Percentiles rank a stretch among this genome's conserved stretches.
phyloP scores from a whole-genome alignment of 768 basidiomycete genomes.

The Termitomyces sp. region DNA sequence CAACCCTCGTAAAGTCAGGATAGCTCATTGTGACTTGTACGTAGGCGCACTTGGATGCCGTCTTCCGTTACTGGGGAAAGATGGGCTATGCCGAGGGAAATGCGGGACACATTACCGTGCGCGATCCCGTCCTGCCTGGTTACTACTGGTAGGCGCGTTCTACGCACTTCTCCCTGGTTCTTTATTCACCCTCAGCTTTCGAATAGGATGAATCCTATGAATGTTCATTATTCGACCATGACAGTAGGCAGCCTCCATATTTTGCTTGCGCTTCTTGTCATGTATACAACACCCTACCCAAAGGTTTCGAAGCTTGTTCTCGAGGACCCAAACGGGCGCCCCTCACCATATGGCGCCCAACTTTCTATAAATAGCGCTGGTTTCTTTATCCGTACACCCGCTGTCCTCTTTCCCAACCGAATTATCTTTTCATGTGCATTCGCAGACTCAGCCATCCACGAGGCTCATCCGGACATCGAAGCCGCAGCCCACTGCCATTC shows the following conservation, averaged over 20 bases:
- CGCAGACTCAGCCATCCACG: conserved; percentile 35
- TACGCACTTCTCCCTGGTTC: background rate
- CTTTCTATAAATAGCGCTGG: conserved; percentile 23
- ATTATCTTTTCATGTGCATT: background rate
- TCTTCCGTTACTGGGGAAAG: conserved; percentile 26
- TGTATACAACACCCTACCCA: background rate
- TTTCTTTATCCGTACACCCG: conserved; percentile 19
- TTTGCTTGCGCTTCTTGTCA: background rate
- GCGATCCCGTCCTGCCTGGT: conserved; percentile 24
- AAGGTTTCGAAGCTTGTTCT: conserved; percentile 24
- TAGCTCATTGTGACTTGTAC: background rate
- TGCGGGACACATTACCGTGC: conserved; percentile 47
- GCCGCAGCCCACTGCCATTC: conserved; percentile 46
- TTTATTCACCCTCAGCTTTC: background rate
- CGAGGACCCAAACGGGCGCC: conserved; percentile 19
- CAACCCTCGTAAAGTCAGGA: background rate
- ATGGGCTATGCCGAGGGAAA: conserved; percentile 43
- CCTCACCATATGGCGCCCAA: conserved; percentile 22
- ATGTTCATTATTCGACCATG: conserved; percentile 22
- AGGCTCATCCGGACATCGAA: conserved; percentile 42
- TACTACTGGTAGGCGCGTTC: conserved; percentile 18
- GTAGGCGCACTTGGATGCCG: conserved; percentile 22
- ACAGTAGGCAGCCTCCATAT: conserved; percentile 10
- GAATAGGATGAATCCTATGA: conserved; percentile 23
- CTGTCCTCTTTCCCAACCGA: background rate